These are phyloP conservation scores for Bipolaris sorokiniana DNA, from an alignment of 2,329 filamentous ascomycete species.

Conservation along the genomic window DNA sequence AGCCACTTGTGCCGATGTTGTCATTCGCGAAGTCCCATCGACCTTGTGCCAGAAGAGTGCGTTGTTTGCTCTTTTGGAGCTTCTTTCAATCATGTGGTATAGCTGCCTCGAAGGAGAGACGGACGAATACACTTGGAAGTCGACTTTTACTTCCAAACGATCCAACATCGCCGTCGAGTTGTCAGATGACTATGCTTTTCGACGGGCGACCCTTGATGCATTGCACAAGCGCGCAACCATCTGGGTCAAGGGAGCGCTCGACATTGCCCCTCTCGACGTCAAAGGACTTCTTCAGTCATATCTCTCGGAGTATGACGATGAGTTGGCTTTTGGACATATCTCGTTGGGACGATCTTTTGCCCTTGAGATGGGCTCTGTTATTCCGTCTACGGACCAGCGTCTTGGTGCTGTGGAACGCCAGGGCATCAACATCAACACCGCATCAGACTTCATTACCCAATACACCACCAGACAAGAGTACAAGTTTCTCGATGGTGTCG, in stretches of 20 bases:
- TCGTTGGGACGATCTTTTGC: slow-evolving; percentile 94
- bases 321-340: slow-evolving; percentile 87
- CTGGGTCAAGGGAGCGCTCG: slow-evolving; percentile 83
- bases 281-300: slow-evolving; percentile 97
- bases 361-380: slow-evolving; percentile 84
- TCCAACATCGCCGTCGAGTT: slow-evolving; percentile 84
- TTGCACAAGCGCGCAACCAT: slow-evolving; percentile 76
- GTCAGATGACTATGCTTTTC: slow-evolving; percentile 89
- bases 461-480: slow-evolving; percentile 98
- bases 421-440: slow-evolving; percentile 81
- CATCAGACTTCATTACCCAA: slow-evolving; percentile 94
- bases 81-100: slow-evolving; percentile 92
- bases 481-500: slow-evolving; percentile 78
- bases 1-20: slow-evolving; percentile 79
- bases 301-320: slow-evolving; percentile 91
- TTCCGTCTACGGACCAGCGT: slow-evolving; percentile 85
- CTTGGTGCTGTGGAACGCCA: slow-evolving; percentile 79
- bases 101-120: slow-evolving; percentile 94
- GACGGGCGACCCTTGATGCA: slow-evolving; percentile 77
- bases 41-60: slow-evolving; percentile 88
- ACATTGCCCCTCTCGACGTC: slow-evolving; percentile 86
- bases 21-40: slow-evolving; percentile 84
- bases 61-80: slow-evolving; percentile 88
- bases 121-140: slow-evolving; percentile 87
- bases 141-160: slow-evolving; percentile 76